Percentiles rank a stretch among this genome's conserved stretches.
Conservation (phyloP, 257 asterid species). For the Lavandula angustifolia region DNA sequence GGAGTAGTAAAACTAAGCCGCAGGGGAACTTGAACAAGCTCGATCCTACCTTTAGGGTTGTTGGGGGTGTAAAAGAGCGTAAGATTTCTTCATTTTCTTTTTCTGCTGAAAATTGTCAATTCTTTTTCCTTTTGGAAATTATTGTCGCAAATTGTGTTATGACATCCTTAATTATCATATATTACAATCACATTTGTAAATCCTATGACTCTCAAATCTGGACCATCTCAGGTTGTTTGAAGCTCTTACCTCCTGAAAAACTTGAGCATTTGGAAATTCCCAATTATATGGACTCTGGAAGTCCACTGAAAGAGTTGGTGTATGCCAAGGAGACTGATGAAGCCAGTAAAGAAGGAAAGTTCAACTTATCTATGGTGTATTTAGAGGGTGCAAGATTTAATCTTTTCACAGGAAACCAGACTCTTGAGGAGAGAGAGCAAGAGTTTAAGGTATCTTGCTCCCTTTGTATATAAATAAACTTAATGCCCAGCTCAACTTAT, state of each 20-base stretch:
- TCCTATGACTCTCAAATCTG: slow-evolving; percentile 24
- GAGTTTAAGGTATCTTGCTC: slow-evolving; percentile 62
- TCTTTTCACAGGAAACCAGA: slow-evolving; percentile 89
- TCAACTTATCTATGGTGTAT: slow-evolving; percentile 44
- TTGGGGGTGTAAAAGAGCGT: slow-evolving; percentile 82
- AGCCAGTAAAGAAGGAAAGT: slow-evolving; percentile 38
- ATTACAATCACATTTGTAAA: background rate
- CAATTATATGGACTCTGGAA: slow-evolving; percentile 37
- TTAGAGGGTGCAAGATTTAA: slow-evolving; percentile 64
- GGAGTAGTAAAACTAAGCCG: slow-evolving; percentile 36
- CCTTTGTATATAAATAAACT: background rate
- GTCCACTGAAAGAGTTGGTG: slow-evolving; percentile 55
- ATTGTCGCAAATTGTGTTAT: slow-evolving; percentile 8
- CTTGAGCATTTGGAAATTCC: slow-evolving; percentile 77
- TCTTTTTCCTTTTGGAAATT: slow-evolving; percentile 1
- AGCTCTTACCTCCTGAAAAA: slow-evolving; percentile 79
- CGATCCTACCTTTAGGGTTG: slow-evolving; percentile 65
- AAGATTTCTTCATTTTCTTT: slow-evolving; percentile 29
- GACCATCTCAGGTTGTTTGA: slow-evolving; percentile 67
- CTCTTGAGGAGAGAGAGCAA: slow-evolving; percentile 76
- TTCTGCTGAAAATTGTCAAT: background rate
- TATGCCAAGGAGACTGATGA: slow-evolving; percentile 52
- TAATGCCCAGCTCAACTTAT: background rate
- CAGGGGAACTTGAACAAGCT: slow-evolving; percentile 64
- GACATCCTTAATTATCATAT: too few relatives aligned